Evolutionary conservation across 768 basidiomycete species (phyloP).

Genomic region (Suillus subalutaceus): DNA sequence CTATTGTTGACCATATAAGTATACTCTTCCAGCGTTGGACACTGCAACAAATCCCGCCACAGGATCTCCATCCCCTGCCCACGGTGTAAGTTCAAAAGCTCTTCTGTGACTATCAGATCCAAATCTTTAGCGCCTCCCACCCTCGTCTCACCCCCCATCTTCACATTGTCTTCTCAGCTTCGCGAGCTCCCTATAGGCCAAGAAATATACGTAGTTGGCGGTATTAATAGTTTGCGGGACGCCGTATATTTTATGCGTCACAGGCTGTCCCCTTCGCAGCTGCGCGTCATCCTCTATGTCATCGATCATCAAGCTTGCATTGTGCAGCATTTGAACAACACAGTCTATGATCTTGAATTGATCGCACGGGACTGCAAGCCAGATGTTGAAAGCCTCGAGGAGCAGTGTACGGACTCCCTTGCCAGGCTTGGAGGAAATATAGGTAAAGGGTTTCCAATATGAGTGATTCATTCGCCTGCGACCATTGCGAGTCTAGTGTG

Average conservation of each 20-base stretch:
- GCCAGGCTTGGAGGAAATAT: constrained; percentile 82
- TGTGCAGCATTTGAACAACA: constrained; percentile 93
- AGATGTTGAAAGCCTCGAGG: constrained; percentile 90
- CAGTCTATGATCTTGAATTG: constrained; percentile 74
- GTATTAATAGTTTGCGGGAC: constrained; percentile 96
- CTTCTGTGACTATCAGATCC: constrained; percentile 44
- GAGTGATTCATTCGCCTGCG: constrained; percentile 38
- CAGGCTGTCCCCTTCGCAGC: constrained; percentile 80
- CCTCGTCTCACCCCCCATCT: constrained; percentile 1
- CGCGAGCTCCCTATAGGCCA: constrained; percentile 81
- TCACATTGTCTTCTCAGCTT: constrained; percentile 18
- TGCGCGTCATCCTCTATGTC: constrained; percentile 94
- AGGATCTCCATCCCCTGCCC: constrained; percentile 94
- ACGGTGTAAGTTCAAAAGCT: constrained; percentile 85
- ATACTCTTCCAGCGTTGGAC: constrained; percentile 95
- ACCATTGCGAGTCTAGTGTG: constrained; percentile 17
- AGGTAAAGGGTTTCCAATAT: constrained; percentile 88
- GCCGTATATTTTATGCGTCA: constrained; percentile 95
- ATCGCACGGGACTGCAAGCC: constrained; percentile 80
- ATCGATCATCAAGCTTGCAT: constrained; percentile 92
- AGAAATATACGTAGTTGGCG: constrained; percentile 96
- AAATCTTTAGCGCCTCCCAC: constrained; percentile 78
- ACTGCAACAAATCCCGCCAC: constrained; percentile 90
- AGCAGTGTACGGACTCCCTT: constrained; percentile 90
- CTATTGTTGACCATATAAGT: constrained; percentile 96